Percentiles rank a stretch among this genome's conserved stretches.
phyloP scores from a whole-genome alignment of 257 asterid species.

The Primulina huaijiensis region DNA sequence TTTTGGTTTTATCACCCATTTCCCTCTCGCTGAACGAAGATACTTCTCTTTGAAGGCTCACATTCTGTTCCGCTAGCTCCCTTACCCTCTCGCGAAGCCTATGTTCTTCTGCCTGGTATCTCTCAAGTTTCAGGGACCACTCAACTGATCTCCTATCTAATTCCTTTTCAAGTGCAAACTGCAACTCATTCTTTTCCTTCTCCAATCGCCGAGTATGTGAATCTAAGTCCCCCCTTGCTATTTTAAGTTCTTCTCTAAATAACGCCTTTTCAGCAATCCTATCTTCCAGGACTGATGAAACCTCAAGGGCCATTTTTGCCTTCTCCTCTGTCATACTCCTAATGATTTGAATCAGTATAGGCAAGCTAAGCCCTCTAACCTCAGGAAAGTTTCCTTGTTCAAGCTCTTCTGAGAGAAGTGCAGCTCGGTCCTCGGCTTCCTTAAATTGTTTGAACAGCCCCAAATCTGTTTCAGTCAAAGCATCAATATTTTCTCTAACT shows the following conservation, averaged over 20 bases:
- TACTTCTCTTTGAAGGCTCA: conserved; percentile 82
- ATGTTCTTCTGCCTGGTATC: conserved; percentile 80
- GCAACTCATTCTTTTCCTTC: conserved; percentile 78
- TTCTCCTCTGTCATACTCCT: conserved; percentile 67
- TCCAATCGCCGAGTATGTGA: conserved; percentile 55
- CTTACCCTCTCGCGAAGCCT: conserved; percentile 94
- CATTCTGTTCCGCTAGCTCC: conserved; percentile 96
- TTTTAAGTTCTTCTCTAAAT: conserved; percentile 54
- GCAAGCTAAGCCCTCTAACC: conserved; percentile 50
- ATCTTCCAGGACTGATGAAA: conserved; percentile 55
- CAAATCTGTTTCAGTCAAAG: conserved; percentile 42
- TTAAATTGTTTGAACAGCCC: conserved; percentile 51
- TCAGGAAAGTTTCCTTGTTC: conserved; percentile 47
- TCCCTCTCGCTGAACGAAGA: conserved; percentile 70
- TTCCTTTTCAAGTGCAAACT: conserved; percentile 77
- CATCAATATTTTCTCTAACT: conserved; percentile 27
- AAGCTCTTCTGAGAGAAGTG: conserved; percentile 65
- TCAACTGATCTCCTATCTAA: conserved; percentile 88
- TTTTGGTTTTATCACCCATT: conserved; percentile 41
- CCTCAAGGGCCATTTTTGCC: conserved; percentile 68
- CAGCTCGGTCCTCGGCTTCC: conserved; percentile 74
- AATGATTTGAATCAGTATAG: conserved; percentile 55
- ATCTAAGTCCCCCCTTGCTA: conserved; percentile 47
- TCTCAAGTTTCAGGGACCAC: conserved; percentile 87
- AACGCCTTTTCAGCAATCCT: conserved; percentile 79